Evolutionary conservation across 148 eudicot species (phyloP).

Genomic region (Vaccinium darrowii): DNA sequence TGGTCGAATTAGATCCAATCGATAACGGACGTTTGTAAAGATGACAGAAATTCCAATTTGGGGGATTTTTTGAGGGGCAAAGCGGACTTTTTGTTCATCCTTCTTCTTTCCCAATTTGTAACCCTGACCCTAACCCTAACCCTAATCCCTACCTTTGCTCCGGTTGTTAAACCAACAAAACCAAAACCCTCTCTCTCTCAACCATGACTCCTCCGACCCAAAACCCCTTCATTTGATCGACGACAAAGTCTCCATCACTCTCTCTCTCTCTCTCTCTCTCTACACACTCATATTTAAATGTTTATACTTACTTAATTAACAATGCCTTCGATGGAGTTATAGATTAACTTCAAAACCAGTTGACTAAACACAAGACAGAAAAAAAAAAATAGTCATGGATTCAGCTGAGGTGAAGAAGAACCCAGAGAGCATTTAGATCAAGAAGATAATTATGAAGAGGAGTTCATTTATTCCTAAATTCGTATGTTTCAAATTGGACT

Average conservation of each 20-base stretch:
- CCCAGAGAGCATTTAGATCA: not conserved
- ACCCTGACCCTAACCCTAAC: no score
- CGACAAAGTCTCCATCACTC: not conserved
- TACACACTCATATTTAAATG: no score
- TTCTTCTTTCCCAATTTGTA: no score
- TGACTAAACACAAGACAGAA: no score
- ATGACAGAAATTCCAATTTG: no score
- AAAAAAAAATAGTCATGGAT: not conserved
- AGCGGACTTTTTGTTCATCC: no score
- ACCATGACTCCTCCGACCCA: not conserved
- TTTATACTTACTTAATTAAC: not conserved
- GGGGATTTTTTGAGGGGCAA: no score
- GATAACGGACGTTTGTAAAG: no score
- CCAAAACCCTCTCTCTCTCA: not conserved
- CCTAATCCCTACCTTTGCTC: no score
- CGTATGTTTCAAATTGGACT: conserved; percentile 55
- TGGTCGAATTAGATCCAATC: no score
- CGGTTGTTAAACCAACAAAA: no score
- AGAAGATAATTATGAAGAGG: conserved; percentile 21
- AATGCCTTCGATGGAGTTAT: conserved; percentile 12
- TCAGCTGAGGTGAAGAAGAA: not conserved
- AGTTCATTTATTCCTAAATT: conserved; percentile 32
- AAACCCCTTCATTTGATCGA: conserved; percentile 6
- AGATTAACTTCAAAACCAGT: conserved; percentile 8
- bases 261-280: conserved; percentile 1